A percentile compares a stretch with the other conserved stretches of the same genome.
Conservation (phyloP, 2,329 filamentous ascomycete genomes). For the Phyllosticta citriasiana region DNA sequence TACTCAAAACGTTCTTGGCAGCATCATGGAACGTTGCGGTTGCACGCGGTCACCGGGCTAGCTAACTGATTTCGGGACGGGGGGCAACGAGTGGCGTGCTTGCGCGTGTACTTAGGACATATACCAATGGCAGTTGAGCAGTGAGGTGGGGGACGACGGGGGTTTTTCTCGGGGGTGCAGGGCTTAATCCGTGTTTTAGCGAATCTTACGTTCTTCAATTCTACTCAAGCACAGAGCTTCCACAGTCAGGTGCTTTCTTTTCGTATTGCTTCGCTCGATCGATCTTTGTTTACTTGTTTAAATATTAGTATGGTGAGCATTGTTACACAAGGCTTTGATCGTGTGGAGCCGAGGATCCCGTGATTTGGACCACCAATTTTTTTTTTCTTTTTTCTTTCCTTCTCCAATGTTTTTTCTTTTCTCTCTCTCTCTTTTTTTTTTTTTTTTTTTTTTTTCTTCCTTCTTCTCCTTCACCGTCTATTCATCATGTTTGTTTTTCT, state of each 20-base stretch:
- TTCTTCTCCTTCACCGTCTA: background rate
- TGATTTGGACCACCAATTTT: background rate
- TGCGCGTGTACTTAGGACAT: conserved; percentile 5
- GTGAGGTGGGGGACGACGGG: background rate
- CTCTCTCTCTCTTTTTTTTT: background rate
- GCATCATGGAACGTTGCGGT: background rate
- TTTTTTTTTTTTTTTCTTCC: background rate
- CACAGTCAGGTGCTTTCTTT: background rate
- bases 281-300: too few species aligned
- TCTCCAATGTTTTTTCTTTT: background rate
- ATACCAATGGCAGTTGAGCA: background rate
- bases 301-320: background rate
- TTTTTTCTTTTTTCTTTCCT: background rate
- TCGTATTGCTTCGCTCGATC: background rate
- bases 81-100: conserved; percentile 1
- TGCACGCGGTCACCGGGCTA: background rate
- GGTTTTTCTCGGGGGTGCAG: background rate
- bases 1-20: conserved; percentile 3
- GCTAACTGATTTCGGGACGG: background rate
- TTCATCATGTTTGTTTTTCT: background rate
- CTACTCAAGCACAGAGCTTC: background rate
- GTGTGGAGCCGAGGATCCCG: background rate
- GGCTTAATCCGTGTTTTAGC: background rate
- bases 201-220: background rate
- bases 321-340: background rate